Evolutionary conservation across 345 rosid species (phyloP), one percentile per base, ranked within the genome.

Genomic region (Populus deltoides): DNA sequence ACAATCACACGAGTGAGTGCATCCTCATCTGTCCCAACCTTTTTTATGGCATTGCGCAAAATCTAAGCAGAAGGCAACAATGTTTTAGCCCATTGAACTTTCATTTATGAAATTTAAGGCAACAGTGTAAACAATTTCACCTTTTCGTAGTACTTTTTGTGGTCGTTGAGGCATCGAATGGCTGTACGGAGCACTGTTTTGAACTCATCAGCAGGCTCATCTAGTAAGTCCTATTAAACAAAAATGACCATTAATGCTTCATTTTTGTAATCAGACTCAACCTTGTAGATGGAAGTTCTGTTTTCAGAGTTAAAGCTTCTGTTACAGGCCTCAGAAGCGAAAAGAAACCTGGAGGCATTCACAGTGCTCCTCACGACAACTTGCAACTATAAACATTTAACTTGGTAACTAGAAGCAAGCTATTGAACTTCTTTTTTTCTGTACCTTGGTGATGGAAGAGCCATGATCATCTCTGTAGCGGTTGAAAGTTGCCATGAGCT

Each of bases 401-500:
- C 57, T 8, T 11, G 47, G 49, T 22, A 38, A 68, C 15, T 53
- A 35, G 47, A 10, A 16, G 71, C 16, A 41, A 15, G 75, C 24
- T 38, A 29, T 22, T 73, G 57, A 3, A 20, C 39, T 38, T 6
- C 39, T 36, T 4, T 35, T n/a, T 3, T 3, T 25, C 2, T 57
- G 29, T 81, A 87, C 91, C 90, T 88, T 90, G 5, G 89, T 85
- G 74, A 91, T 83, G 78, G 92, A 84, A 79, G 80, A 75, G 77
- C 86, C 81, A 13, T 81, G 87, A 6, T 83, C 79, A 41, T 91
- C 92, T 80, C 90, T 81, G 78, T 81, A 88, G 73, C 81, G 69
- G 72, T 90, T 91, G 87, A 90, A 86, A 57, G 92, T 88, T 1
- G 90, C 93, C 83, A 82, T 70, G 81, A 91, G 85, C 81, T 88